A percentile compares a stretch with the other conserved stretches of the same genome.
Conservation (phyloP, 345 rosid species). For the Stellera chamaejasme region DNA sequence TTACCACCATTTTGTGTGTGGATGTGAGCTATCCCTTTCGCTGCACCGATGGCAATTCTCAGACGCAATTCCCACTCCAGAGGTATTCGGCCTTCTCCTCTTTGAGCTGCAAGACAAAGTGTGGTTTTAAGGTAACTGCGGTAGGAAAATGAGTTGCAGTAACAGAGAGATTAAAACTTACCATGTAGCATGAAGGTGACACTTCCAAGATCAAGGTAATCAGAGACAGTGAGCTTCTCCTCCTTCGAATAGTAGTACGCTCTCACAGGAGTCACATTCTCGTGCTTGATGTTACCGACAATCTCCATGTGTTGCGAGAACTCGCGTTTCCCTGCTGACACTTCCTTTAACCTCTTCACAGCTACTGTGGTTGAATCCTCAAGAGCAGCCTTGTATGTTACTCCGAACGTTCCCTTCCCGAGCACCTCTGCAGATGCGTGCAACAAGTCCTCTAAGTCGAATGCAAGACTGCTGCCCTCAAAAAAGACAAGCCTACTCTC, state of each 20-base stretch:
- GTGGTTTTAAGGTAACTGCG: not conserved
- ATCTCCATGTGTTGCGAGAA: slow-evolving; percentile 78
- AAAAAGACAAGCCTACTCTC: slow-evolving; percentile 63
- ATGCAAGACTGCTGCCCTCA: slow-evolving; percentile 62
- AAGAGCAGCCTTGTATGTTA: slow-evolving; percentile 68
- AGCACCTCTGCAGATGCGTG: slow-evolving; percentile 87
- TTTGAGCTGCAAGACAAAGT: slow-evolving; percentile 35
- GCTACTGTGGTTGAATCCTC: slow-evolving; percentile 70
- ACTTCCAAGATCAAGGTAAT: slow-evolving; percentile 53
- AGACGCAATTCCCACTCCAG: slow-evolving; percentile 72
- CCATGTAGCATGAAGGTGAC: slow-evolving; percentile 66
- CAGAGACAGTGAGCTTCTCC: slow-evolving; percentile 81
- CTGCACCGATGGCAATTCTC: slow-evolving; percentile 60
- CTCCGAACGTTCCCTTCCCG: slow-evolving; percentile 71
- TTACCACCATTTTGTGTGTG: slow-evolving; percentile 58
- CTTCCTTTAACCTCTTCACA: slow-evolving; percentile 85
- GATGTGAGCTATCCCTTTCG: slow-evolving; percentile 59
- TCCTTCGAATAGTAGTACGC: slow-evolving; percentile 82
- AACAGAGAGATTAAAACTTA: slow-evolving; percentile 16
- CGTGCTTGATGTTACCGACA: slow-evolving; percentile 60
- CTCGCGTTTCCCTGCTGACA: slow-evolving; percentile 50
- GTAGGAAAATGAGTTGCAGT: not conserved
- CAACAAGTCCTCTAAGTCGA: slow-evolving; percentile 70
- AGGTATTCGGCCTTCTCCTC: slow-evolving; percentile 37
- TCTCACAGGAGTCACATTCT: slow-evolving; percentile 59